Percentiles rank a stretch among this genome's conserved stretches.
These are phyloP conservation scores for Asterella californica DNA, from an alignment of 225 moss, liverwort and hornwort species.

Conservation along the genomic window DNA sequence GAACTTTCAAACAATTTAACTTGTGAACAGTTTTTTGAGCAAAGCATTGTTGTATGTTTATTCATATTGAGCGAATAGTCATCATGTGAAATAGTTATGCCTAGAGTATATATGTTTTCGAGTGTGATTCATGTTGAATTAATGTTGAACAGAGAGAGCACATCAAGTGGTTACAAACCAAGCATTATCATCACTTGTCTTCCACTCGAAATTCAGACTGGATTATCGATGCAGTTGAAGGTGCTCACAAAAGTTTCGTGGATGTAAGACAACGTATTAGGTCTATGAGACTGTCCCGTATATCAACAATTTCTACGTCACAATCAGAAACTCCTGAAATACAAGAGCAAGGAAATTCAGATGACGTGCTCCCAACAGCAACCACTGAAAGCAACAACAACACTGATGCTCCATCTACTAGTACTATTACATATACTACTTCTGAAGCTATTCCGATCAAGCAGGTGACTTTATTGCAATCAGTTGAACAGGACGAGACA, in stretches of 20 bases:
- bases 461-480: not conserved
- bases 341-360: not conserved
- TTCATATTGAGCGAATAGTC: too few species aligned
- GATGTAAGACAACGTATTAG: slow-evolving; percentile 50
- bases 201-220: slow-evolving; percentile 72
- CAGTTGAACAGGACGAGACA: slow-evolving; percentile 22
- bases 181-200: slow-evolving; percentile 49
- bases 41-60: too few species aligned
- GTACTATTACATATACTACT: too few species aligned
- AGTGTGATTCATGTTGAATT: not conserved
- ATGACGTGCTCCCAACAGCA: not conserved
- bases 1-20: too few species aligned
- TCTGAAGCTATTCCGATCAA: too few species aligned
- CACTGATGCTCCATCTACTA: not conserved
- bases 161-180: slow-evolving; percentile 62
- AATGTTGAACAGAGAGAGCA: slow-evolving; percentile 56
- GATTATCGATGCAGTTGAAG: slow-evolving; percentile 66
- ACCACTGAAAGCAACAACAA: not conserved
- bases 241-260: slow-evolving; percentile 60
- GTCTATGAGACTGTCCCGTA: slow-evolving; percentile 35
- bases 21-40: too few species aligned
- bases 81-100: too few species aligned
- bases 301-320: slow-evolving; percentile 33
- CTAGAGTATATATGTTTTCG: too few species aligned
- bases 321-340: slow-evolving; percentile 22